Evolutionary conservation across 768 basidiomycete genomes (phyloP).

Genomic region (Auriscalpium microsporum): DNA sequence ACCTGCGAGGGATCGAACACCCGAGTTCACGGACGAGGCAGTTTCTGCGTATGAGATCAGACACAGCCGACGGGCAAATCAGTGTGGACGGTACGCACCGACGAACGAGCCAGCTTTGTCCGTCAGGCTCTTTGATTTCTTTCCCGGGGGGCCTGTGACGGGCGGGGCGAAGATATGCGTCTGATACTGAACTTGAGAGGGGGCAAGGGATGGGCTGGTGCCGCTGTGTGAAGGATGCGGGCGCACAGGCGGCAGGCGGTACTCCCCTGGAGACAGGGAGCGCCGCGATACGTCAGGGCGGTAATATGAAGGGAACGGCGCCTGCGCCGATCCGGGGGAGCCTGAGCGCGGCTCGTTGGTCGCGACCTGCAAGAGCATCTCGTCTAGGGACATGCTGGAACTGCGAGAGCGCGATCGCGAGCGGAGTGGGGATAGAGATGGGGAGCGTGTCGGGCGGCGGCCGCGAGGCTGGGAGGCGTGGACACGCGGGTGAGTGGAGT

Average conservation of each 20-base stretch:
- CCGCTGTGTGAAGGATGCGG: conserved; percentile 14
- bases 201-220: conserved; percentile 16
- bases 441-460: conserved; percentile 16
- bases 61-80: not conserved
- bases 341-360: conserved; percentile 27
- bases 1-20: conserved; percentile 13
- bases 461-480: conserved; percentile 13
- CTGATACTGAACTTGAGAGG: conserved; percentile 28
- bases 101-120: conserved; percentile 1
- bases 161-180: conserved; percentile 66
- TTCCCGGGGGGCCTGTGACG: conserved; percentile 63
- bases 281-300: conserved; percentile 15
- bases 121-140: conserved; percentile 46
- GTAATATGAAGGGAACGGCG: conserved; percentile 22
- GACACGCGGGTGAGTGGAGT: conserved; percentile 19
- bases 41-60: not conserved
- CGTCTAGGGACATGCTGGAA: conserved; percentile 34
- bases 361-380: conserved; percentile 39
- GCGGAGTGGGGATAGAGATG: conserved; percentile 26
- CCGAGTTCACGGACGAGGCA: too few relatives aligned
- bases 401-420: conserved; percentile 25
- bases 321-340: conserved; percentile 14
- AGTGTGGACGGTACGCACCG: not conserved
- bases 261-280: conserved; percentile 6
- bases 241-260: conserved; percentile 2